These are phyloP conservation scores for Daucus carota DNA, from an alignment of 129 eudicot species.

Conservation along the genomic window DNA sequence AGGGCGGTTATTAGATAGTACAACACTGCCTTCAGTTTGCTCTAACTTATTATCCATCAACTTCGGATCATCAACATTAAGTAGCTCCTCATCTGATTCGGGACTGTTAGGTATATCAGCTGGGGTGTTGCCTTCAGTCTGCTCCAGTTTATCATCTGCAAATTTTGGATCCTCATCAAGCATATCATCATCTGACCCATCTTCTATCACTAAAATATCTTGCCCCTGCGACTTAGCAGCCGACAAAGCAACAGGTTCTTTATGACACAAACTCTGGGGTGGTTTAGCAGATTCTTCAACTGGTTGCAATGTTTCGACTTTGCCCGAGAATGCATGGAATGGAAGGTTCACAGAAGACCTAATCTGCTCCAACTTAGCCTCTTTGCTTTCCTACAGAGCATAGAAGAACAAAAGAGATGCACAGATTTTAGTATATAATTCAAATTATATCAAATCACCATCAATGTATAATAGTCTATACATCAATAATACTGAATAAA, in stretches of 20 bases:
- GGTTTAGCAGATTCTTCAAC: constrained; percentile 25
- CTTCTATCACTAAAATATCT: constrained; percentile 44
- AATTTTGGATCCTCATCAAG: constrained; percentile 5
- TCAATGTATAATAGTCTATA: not conserved
- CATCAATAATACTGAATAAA: not conserved
- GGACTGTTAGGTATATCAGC: not conserved
- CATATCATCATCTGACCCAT: constrained; percentile 35
- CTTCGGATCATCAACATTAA: not conserved
- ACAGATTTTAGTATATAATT: not conserved
- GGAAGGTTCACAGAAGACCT: constrained; percentile 58
- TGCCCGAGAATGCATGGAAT: constrained; percentile 54
- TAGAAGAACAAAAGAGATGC: not conserved
- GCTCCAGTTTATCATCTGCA: not conserved
- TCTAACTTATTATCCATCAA: not conserved
- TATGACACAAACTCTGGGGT: constrained; percentile 3
- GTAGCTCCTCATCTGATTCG: constrained; percentile 23
- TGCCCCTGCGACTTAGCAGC: constrained; percentile 7
- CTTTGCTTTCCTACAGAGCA: constrained; percentile 38
- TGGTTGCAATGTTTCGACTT: constrained; percentile 18
- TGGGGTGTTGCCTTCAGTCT: constrained; percentile 3
- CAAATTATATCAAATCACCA: not conserved
- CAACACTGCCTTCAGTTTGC: constrained; percentile 7
- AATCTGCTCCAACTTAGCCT: constrained; percentile 61
- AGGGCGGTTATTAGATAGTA: not conserved
- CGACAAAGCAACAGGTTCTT: constrained; percentile 16